phyloP scores from a whole-genome alignment of 345 rosid genomes.

The Theobroma cacao region DNA sequence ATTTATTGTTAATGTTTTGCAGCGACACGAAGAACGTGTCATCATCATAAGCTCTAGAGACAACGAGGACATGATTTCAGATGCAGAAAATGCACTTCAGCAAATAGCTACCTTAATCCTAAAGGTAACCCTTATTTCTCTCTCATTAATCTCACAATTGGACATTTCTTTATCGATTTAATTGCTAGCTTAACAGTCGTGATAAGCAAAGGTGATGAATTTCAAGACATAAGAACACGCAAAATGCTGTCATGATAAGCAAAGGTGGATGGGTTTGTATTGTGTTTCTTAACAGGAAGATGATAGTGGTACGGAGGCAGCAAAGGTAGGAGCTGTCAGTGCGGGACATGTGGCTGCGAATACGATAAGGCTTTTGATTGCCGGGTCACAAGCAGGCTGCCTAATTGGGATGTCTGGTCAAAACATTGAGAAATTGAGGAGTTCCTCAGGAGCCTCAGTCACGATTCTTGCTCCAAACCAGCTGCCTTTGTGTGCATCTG shows the following conservation, averaged over 20 bases:
- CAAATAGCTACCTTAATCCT: slow-evolving; percentile 53
- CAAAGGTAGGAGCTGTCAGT: slow-evolving; percentile 23
- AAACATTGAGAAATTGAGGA: slow-evolving; percentile 64
- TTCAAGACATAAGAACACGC: neutral
- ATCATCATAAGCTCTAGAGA: slow-evolving; percentile 67
- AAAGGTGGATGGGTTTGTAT: neutral
- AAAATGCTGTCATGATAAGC: neutral
- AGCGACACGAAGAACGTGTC: slow-evolving; percentile 80
- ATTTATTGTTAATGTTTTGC: neutral
- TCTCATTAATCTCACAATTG: neutral
- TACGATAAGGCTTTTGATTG: slow-evolving; percentile 55
- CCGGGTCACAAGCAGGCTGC: slow-evolving; percentile 64
- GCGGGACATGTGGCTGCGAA: slow-evolving; percentile 62
- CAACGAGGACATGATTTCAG: slow-evolving; percentile 33
- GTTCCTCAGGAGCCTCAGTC: slow-evolving; percentile 54
- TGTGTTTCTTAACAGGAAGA: slow-evolving; percentile 44
- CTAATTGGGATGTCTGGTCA: slow-evolving; percentile 60
- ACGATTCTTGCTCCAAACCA: slow-evolving; percentile 62
- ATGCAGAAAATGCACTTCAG: slow-evolving; percentile 62
- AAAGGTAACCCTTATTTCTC: slow-evolving; percentile 25
- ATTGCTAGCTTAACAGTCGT: neutral
- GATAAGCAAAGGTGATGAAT: neutral
- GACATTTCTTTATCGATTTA: neutral
- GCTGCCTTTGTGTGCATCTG: slow-evolving; percentile 65
- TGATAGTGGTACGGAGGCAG: slow-evolving; percentile 31